These are phyloP conservation scores for Oryza brachyantha DNA, from an alignment of 176 grass and related monocot species.

Conservation along the genomic window DNA sequence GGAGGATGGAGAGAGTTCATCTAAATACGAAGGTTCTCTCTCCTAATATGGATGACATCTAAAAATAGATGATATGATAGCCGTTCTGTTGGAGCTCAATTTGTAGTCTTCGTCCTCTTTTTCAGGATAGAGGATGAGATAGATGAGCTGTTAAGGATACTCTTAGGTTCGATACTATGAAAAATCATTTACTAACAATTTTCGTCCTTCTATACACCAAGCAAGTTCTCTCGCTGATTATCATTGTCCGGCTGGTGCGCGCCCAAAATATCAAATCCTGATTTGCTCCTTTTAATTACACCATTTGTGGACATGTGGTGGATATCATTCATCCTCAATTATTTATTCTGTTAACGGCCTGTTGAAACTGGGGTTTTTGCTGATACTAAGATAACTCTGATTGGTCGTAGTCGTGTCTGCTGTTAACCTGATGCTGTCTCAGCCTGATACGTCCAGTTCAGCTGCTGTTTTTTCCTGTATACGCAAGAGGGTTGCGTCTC, in stretches of 20 bases:
- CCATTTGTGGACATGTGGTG: not conserved
- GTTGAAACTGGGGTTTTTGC: not conserved
- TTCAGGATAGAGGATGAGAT: no score
- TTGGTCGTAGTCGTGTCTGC: not conserved
- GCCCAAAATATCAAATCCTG: no score
- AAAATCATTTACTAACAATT: not conserved
- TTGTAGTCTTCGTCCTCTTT: no score
- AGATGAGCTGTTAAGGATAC: no score
- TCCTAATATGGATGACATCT: no score
- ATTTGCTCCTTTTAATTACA: not conserved
- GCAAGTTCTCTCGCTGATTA: not conserved
- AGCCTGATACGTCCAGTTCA: not conserved
- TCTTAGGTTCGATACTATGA: no score
- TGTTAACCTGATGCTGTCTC: constrained; percentile 5
- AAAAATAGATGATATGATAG: no score
- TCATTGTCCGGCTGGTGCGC: not conserved
- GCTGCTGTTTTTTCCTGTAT: no score
- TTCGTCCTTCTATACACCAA: not conserved
- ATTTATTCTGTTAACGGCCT: not conserved
- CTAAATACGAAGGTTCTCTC: no score
- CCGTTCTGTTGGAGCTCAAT: no score
- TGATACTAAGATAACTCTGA: not conserved
- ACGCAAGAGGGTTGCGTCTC: not conserved
- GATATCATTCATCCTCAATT: not conserved
- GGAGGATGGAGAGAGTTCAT: no score